Evolutionary conservation across 805 yeast species (phyloP).

Genomic region (Pichia pseudocactophila): DNA sequence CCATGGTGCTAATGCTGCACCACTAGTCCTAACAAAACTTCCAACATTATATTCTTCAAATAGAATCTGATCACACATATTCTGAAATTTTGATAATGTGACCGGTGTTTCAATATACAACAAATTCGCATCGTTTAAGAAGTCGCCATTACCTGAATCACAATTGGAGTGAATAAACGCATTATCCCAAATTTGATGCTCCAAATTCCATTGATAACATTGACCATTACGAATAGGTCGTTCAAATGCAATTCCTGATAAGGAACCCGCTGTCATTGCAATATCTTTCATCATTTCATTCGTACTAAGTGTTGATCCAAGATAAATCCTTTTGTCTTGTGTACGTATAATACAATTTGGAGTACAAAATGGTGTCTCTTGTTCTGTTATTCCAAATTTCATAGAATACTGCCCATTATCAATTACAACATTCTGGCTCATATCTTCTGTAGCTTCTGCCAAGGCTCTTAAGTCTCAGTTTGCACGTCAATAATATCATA

Average conservation of each 20-base stretch:
- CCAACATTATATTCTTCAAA: slow-evolving; percentile 89
- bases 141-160: slow-evolving; percentile 28
- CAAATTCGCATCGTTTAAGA: slow-evolving; percentile 44
- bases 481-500: too few relatives aligned
- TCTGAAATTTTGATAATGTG: slow-evolving; percentile 71
- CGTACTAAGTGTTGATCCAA: slow-evolving; percentile 54
- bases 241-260: slow-evolving; percentile 58
- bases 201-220: slow-evolving; percentile 82
- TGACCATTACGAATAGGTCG: slow-evolving; percentile 89
- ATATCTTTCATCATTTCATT: slow-evolving; percentile 44
- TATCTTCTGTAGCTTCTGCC: too few relatives aligned
- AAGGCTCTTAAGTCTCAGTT: too few relatives aligned
- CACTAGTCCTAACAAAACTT: slow-evolving; percentile 57
- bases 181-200: slow-evolving; percentile 86
- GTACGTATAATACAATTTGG: slow-evolving; percentile 69
- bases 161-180: slow-evolving; percentile 38
- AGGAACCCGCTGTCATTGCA: slow-evolving; percentile 5
- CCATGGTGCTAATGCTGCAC: slow-evolving; percentile 60
- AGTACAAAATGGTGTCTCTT: slow-evolving; percentile 40
- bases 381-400: slow-evolving; percentile 48
- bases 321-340: slow-evolving; percentile 59
- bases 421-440: slow-evolving; percentile 41
- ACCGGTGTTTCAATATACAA: slow-evolving; percentile 75
- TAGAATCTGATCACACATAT: slow-evolving; percentile 80
- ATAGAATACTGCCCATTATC: slow-evolving; percentile 89